phyloP scores from a whole-genome alignment of 225 moss, liverwort and hornwort genomes.

The Straminergon stramineum region DNA sequence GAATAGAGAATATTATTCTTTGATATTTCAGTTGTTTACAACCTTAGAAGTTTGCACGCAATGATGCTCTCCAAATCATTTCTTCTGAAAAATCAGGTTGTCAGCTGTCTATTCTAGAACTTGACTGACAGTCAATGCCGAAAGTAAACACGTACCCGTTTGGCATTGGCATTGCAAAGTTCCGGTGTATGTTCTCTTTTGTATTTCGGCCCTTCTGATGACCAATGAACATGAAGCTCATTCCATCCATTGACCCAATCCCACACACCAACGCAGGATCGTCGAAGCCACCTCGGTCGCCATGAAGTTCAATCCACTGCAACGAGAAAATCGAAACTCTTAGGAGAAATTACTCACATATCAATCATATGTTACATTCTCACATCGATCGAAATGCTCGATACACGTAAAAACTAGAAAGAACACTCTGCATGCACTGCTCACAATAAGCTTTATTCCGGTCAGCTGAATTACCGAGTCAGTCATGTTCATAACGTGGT shows the following conservation, averaged over 20 bases:
- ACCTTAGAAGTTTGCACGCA: background rate
- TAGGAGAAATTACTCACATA: background rate
- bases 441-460: background rate
- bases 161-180: conserved; percentile 99
- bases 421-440: background rate
- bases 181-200: conserved; percentile 92
- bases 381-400: background rate
- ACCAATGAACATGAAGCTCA: conserved; percentile 98
- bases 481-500: conserved; percentile 93
- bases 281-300: conserved; percentile 96
- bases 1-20: background rate
- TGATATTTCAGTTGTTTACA: background rate
- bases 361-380: background rate
- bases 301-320: conserved; percentile 99
- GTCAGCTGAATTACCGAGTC: conserved; percentile 55
- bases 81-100: background rate
- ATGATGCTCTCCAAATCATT: background rate
- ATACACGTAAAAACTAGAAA: background rate
- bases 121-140: background rate
- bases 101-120: background rate
- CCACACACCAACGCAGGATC: conserved; percentile 96
- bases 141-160: conserved; percentile 53
- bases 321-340: background rate
- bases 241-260: conserved; percentile 88
- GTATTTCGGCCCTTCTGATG: conserved; percentile 99